Percentiles rank a stretch among this genome's conserved stretches.
These are phyloP conservation scores for Omphalea diandra DNA, from an alignment of 441 rosid species.

Conservation along the genomic window DNA sequence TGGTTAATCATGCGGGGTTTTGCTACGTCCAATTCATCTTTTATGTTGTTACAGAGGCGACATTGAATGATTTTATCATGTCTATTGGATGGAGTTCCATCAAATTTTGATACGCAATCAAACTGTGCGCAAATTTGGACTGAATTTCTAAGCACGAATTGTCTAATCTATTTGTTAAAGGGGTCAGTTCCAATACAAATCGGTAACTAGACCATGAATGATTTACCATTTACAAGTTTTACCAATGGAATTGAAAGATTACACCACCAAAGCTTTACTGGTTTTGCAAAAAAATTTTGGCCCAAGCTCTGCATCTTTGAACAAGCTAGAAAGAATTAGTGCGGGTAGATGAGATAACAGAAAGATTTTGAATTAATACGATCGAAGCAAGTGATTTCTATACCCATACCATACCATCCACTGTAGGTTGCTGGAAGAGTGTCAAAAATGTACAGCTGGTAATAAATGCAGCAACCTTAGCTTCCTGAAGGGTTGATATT, in stretches of 20 bases:
- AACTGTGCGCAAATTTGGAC: neutral
- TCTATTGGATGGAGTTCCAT: neutral
- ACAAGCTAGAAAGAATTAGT: neutral
- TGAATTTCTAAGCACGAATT: neutral
- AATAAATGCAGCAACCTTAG: neutral
- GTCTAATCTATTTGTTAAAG: neutral
- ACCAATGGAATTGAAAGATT: neutral
- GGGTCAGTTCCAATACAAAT: no score
- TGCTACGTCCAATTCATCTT: no score
- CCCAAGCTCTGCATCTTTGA: neutral
- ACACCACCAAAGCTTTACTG: neutral
- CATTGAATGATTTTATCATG: neutral
- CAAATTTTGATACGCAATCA: neutral
- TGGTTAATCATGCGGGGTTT: no score
- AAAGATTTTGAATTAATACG: neutral
- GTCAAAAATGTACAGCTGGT: neutral
- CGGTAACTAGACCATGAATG: no score
- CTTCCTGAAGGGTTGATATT: neutral
- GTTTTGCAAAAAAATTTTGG: neutral
- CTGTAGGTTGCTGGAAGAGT: neutral
- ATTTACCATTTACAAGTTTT: neutral
- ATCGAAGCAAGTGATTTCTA: neutral
- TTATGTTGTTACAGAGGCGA: no score
- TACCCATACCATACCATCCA: neutral
- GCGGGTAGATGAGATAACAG: neutral